phyloP scores from a whole-genome alignment of 2,329 filamentous ascomycete genomes.

The Incumbomyces lentus region DNA sequence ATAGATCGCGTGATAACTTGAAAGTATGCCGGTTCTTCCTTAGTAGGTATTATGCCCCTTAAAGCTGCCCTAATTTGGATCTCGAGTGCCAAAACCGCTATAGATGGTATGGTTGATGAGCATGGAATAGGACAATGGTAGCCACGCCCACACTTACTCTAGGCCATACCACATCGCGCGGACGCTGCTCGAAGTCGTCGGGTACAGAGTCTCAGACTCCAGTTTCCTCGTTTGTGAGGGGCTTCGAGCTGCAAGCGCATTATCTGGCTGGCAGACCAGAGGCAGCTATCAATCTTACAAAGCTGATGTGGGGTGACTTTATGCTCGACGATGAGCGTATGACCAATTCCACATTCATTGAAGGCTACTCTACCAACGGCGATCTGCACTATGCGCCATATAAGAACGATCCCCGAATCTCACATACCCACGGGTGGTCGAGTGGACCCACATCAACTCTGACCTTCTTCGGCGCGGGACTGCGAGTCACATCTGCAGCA shows the following conservation, averaged over 20 bases:
- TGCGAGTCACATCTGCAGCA: constrained; percentile 29
- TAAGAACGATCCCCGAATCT: constrained; percentile 37
- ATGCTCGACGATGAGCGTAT: constrained; percentile 46
- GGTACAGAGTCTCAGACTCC: too few species aligned
- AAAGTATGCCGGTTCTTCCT: too few species aligned
- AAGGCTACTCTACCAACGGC: constrained; percentile 40
- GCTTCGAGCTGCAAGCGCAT: constrained; percentile 36
- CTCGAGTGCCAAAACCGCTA: too few species aligned
- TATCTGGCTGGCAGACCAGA: constrained; percentile 29
- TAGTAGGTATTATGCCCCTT: too few species aligned
- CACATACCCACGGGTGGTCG: constrained; percentile 42
- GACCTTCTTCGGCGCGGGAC: constrained; percentile 32
- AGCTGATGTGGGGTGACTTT: constrained; percentile 44
- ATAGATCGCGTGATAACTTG: too few species aligned
- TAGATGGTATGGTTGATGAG: too few species aligned
- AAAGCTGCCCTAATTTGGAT: too few species aligned
- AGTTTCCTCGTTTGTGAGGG: constrained; percentile 23
- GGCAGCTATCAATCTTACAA: constrained; percentile 34
- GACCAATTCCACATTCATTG: constrained; percentile 44
- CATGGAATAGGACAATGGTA: too few species aligned
- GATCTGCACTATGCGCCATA: constrained; percentile 42
- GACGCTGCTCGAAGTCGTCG: too few species aligned
- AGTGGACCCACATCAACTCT: constrained; percentile 39
- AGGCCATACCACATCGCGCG: too few species aligned
- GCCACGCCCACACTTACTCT: too few species aligned